Percentiles rank a stretch among this genome's conserved stretches.
Conservation (phyloP, 2,329 filamentous ascomycete species). For the Lecanoromycetidae sp. region DNA sequence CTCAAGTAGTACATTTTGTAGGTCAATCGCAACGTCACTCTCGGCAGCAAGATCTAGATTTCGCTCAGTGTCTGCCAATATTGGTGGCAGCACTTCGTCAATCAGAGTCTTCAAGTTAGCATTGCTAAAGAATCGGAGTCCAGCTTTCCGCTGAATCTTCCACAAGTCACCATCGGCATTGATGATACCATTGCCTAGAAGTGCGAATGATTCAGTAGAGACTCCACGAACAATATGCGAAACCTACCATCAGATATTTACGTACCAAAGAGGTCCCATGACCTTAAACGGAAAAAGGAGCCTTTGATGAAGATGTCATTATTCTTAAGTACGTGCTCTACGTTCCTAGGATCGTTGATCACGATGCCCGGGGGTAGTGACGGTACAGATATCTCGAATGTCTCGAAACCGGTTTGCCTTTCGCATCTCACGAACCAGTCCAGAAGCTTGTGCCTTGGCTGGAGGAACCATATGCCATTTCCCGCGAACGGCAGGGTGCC, state of each 20-base stretch:
- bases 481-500: slow-evolving; percentile 39
- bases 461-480: slow-evolving; percentile 51
- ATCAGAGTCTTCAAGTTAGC: slow-evolving; percentile 47
- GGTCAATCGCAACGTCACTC: slow-evolving; percentile 33
- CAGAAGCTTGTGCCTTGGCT: slow-evolving; percentile 48
- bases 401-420: slow-evolving; percentile 45
- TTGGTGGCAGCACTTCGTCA: slow-evolving; percentile 44
- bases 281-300: slow-evolving; percentile 47
- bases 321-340: slow-evolving; percentile 52
- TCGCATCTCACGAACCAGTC: slow-evolving; percentile 51
- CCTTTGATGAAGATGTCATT: slow-evolving; percentile 51
- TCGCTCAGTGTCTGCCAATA: slow-evolving; percentile 35
- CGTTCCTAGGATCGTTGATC: slow-evolving; percentile 48
- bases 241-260: neutral
- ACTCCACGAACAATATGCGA: neutral
- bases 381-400: slow-evolving; percentile 51
- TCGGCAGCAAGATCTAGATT: slow-evolving; percentile 27
- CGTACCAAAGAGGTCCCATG: slow-evolving; percentile 50
- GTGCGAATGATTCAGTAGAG: neutral
- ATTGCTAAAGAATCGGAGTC: slow-evolving; percentile 44
- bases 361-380: slow-evolving; percentile 51
- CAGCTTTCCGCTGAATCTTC: slow-evolving; percentile 51
- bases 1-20: slow-evolving; percentile 50
- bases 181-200: slow-evolving; percentile 49
- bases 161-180: slow-evolving; percentile 54